Conservation (phyloP, 1,284 basidiomycete genomes). For the Cryptococcus sp. region DNA sequence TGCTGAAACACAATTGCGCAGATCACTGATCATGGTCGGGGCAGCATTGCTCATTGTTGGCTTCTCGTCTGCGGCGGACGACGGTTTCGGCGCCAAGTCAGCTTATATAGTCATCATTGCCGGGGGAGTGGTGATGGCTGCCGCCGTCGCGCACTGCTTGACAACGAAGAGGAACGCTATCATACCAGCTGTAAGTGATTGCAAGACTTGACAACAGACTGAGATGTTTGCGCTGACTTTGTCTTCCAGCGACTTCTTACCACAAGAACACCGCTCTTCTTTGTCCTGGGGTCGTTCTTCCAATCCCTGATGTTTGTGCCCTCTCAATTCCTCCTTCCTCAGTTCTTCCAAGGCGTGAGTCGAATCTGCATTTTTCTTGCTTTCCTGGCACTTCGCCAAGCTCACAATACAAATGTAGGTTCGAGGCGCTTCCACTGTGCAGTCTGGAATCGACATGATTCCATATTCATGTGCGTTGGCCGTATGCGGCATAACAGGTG, state of each 20-base stretch:
- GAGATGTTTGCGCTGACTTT: conserved; percentile 58
- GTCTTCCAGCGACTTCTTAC: conserved; percentile 55
- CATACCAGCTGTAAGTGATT: conserved; percentile 58
- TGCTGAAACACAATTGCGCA: conserved; percentile 2
- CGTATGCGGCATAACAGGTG: no score
- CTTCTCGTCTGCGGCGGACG: conserved; percentile 57
- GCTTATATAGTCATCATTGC: conserved; percentile 74
- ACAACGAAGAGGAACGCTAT: conserved; percentile 74
- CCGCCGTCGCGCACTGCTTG: conserved; percentile 65
- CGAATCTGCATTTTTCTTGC: background rate
- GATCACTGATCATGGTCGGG: conserved; percentile 66
- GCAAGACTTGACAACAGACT: conserved; percentile 63
- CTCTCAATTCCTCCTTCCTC: conserved; percentile 38
- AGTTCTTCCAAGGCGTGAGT: conserved; percentile 48
- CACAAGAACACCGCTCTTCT: conserved; percentile 47
- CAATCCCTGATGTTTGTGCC: conserved; percentile 42
- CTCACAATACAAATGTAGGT: conserved; percentile 9
- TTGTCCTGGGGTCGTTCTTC: conserved; percentile 38
- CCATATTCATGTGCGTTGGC: conserved; percentile 17
- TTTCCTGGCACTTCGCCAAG: no score
- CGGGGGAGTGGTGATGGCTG: conserved; percentile 64
- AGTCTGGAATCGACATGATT: conserved; percentile 33
- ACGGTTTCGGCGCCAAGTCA: conserved; percentile 53
- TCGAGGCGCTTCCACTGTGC: conserved; percentile 25
- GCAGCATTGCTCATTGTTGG: conserved; percentile 78